phyloP scores from a whole-genome alignment of 352 stramenopile species.

The Phytophthora rubi region DNA sequence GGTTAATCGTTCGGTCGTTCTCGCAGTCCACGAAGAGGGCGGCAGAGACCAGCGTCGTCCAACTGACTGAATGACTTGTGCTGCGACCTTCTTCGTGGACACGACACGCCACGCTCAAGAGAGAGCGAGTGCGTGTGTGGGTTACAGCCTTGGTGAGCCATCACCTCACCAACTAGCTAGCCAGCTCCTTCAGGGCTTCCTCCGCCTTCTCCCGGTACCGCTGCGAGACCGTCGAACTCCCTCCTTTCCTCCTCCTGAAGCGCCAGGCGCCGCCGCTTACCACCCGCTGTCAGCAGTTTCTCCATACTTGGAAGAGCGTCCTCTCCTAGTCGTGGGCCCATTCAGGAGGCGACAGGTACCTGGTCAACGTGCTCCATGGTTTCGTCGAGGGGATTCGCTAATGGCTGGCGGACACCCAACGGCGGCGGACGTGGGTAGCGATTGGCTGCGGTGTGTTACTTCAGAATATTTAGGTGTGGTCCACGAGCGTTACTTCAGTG shows the following conservation, averaged over 20 bases:
- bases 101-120: constrained; percentile 1
- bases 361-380: constrained; percentile 88
- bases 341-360: constrained; percentile 43
- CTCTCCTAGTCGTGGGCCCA: neutral
- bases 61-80: neutral
- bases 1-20: constrained; percentile 25
- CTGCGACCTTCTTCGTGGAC: neutral
- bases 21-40: constrained; percentile 22
- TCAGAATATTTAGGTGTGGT: neutral
- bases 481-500: neutral
- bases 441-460: constrained; percentile 34
- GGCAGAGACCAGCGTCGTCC: neutral
- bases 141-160: constrained; percentile 85
- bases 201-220: constrained; percentile 6
- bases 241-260: neutral
- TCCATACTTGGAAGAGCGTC: neutral
- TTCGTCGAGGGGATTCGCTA: constrained; percentile 45
- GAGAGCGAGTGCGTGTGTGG: constrained; percentile 32
- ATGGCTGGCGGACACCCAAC: constrained; percentile 7
- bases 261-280: constrained; percentile 3
- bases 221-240: constrained; percentile 32
- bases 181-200: constrained; percentile 39
- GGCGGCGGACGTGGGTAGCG: neutral
- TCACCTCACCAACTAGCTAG: constrained; percentile 54
- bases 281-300: neutral